Evolutionary conservation across 495 filamentous ascomycete species (phyloP).

Genomic region (Glarea lozoyensis): DNA sequence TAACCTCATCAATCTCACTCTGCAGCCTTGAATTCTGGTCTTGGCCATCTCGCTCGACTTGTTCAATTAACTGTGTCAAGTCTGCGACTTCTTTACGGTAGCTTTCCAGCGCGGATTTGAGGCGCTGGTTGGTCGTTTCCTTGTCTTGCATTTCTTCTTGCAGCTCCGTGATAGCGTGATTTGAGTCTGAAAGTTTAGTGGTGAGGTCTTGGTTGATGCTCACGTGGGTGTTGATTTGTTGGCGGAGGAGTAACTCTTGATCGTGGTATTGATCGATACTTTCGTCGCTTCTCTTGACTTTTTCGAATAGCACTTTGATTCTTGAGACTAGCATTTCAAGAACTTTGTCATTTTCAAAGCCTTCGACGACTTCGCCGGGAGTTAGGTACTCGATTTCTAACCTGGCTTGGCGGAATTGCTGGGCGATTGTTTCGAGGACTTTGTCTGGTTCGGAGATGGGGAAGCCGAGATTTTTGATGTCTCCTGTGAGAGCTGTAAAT

Average conservation of each 20-base stretch:
- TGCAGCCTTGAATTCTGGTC: slow-evolving; percentile 23
- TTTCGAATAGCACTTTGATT: slow-evolving; percentile 34
- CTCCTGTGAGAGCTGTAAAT: slow-evolving; percentile 30
- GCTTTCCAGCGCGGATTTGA: slow-evolving; percentile 50
- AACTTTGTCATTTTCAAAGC: slow-evolving; percentile 30
- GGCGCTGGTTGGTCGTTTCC: slow-evolving; percentile 45
- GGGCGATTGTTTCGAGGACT: slow-evolving; percentile 41
- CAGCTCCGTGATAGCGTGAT: slow-evolving; percentile 37
- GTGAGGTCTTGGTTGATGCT: slow-evolving; percentile 30
- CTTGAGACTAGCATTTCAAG: slow-evolving; percentile 34
- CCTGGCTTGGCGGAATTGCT: slow-evolving; percentile 53
- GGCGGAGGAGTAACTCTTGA: slow-evolving; percentile 33
- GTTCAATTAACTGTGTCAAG: slow-evolving; percentile 51
- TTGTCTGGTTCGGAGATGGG: slow-evolving; percentile 32
- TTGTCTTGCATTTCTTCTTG: slow-evolving; percentile 47
- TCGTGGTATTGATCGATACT: slow-evolving; percentile 47
- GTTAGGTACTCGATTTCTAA: slow-evolving; percentile 58
- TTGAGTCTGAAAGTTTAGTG: slow-evolving; percentile 35
- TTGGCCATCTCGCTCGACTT: slow-evolving; percentile 47
- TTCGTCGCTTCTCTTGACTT: slow-evolving; percentile 41
- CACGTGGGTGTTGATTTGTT: slow-evolving; percentile 37
- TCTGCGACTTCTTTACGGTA: slow-evolving; percentile 56
- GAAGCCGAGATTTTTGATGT: slow-evolving; percentile 48
- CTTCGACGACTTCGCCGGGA: slow-evolving; percentile 47
- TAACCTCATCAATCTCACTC: slow-evolving; percentile 20